Conservation (phyloP, 1,284 basidiomycete species). For the Cryptococcus jaspeensis region DNA sequence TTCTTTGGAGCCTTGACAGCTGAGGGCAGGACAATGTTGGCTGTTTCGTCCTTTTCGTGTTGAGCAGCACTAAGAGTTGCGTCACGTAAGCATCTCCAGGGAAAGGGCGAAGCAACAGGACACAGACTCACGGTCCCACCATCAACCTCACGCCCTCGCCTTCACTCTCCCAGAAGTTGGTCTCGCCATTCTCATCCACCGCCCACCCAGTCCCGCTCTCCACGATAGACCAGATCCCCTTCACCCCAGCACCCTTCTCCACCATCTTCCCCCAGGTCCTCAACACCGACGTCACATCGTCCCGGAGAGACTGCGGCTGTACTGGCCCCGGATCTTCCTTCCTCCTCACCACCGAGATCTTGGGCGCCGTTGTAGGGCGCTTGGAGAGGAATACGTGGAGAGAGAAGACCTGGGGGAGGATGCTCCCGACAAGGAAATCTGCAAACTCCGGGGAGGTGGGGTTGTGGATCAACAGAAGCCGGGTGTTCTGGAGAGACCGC, state of each 20-base stretch:
- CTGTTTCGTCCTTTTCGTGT: neutral
- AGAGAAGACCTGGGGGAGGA: slow-evolving; percentile 66
- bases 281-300: slow-evolving; percentile 62
- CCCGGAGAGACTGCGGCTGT: slow-evolving; percentile 51
- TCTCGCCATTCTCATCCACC: slow-evolving; percentile 15
- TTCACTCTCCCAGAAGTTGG: slow-evolving; percentile 27
- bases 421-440: slow-evolving; percentile 64
- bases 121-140: slow-evolving; percentile 49
- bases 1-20: neutral
- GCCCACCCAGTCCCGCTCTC: slow-evolving; percentile 55
- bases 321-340: neutral
- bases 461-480: slow-evolving; percentile 55
- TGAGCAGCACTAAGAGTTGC: neutral
- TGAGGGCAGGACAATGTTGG: slow-evolving; percentile 2
- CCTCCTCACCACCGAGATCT: neutral
- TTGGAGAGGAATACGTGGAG: slow-evolving; percentile 58
- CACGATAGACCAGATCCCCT: slow-evolving; percentile 63
- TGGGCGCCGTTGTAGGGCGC: neutral
- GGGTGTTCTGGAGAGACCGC: slow-evolving; percentile 14
- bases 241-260: slow-evolving; percentile 57
- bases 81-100: neutral
- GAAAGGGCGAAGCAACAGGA: neutral
- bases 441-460: slow-evolving; percentile 73
- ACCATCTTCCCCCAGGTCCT: slow-evolving; percentile 71
- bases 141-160: slow-evolving; percentile 19